Base-by-base conservation (phyloP, 2,329 filamentous ascomycete species). In the Simplicillium sp. region DNA sequence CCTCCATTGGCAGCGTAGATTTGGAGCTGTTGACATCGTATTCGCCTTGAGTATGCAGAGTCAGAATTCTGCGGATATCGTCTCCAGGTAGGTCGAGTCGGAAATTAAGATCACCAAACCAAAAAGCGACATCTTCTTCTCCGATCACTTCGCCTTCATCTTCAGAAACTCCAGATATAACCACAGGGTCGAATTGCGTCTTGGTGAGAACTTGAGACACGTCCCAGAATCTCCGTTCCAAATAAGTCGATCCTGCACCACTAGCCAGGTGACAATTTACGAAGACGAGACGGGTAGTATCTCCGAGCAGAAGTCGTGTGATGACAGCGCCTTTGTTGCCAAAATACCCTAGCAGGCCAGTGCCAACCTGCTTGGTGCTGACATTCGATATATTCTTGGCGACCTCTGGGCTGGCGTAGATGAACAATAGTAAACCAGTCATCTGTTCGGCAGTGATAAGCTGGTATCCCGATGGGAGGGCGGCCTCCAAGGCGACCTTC, bases 81-180 rank as follows among this genome's bases (percentile, higher is more conserved):
- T 92, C 84, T 1, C 88, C 89, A 0, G 90, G 86, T 37, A 97
- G 75, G 38, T 94, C 87, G 1, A 98, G 71, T 28, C 92, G 79
- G 56, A 96, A 98, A 58, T 98, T 98, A 34, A 98, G 70, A 59
- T 98, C 92, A 7, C 92, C 92, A 54, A 95, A 86, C 87, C 90
- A 97, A 54, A 98, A 96, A 0, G 82, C 80, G 62, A 96, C 88
- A 55, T 98, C 92, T 49, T 94, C 90, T 32, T 94, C 85, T 1
- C 87, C 89, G 48, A 98, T 82, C 29, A 69, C 75, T 39, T 84
- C 79, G 1, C 71, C 66, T 16, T 82, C 77, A n/a, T 81, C 78
- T 31, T 80, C 70, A 2, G 75, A 65, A 6, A 83, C 77, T 8
- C 84, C 80, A 0, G 73, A 67, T 43, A 82, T 74, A 32, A 69